These are phyloP conservation scores for Calocera cornea DNA, from an alignment of 768 basidiomycete genomes.

Conservation along the genomic window DNA sequence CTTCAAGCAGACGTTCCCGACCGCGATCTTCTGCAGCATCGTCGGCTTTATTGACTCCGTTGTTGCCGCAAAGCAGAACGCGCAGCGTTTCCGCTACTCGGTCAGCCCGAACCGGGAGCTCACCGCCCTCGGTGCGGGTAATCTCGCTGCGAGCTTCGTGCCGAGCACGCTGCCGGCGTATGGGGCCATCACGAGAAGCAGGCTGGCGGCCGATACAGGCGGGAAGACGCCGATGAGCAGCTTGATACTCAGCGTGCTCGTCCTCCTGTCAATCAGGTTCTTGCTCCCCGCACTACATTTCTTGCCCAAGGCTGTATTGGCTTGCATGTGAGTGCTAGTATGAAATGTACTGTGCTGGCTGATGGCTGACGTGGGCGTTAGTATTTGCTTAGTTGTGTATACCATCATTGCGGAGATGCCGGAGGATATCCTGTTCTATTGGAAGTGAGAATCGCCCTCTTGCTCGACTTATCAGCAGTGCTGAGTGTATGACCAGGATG, in stretches of 20 bases:
- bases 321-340: conserved; percentile 52
- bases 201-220: conserved; percentile 84
- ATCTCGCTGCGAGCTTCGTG: conserved; percentile 64
- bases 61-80: conserved; percentile 88
- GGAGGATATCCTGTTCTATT: conserved; percentile 74
- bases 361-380: conserved; percentile 22
- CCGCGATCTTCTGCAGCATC: conserved; percentile 73
- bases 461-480: too few relatives aligned
- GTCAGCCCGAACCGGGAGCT: conserved; percentile 91
- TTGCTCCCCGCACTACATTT: conserved; percentile 73
- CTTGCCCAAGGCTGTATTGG: conserved; percentile 80
- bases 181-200: conserved; percentile 80
- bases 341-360: conserved; percentile 6
- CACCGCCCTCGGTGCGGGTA: conserved; percentile 75
- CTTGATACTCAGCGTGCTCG: conserved; percentile 54
- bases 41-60: conserved; percentile 91
- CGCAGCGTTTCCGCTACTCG: conserved; percentile 68
- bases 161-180: conserved; percentile 85
- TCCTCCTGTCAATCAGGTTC: conserved; percentile 79
- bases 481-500: too few relatives aligned
- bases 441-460: too few relatives aligned
- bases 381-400: conserved; percentile 75
- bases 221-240: conserved; percentile 83
- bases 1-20: conserved; percentile 68
- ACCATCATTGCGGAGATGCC: conserved; percentile 74